Evolutionary conservation across 2,329 filamentous ascomycete genomes (phyloP).

Genomic region (Ascochyta pisi): DNA sequence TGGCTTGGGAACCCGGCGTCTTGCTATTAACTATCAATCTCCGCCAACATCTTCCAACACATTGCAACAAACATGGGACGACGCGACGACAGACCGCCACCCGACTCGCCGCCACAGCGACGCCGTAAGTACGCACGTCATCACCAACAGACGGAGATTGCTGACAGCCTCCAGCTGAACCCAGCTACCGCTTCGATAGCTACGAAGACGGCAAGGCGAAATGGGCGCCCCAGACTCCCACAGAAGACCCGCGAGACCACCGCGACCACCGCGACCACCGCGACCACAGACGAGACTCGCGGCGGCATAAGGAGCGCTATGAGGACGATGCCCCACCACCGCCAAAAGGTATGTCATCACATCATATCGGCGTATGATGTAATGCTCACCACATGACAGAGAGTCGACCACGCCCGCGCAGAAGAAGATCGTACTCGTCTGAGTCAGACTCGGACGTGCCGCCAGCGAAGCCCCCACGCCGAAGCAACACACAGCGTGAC

Average conservation of each 20-base stretch:
- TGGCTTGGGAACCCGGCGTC: slow-evolving; percentile 14
- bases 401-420: slow-evolving; percentile 25
- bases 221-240: slow-evolving; percentile 28
- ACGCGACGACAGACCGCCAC: slow-evolving; percentile 24
- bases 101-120: slow-evolving; percentile 25
- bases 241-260: slow-evolving; percentile 31
- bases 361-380: background rate
- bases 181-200: slow-evolving; percentile 36
- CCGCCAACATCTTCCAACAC: slow-evolving; percentile 4
- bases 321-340: slow-evolving; percentile 27
- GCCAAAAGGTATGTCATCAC: slow-evolving; percentile 11
- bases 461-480: slow-evolving; percentile 28
- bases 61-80: slow-evolving; percentile 29
- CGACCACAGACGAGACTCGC: slow-evolving; percentile 29
- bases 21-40: slow-evolving; percentile 12
- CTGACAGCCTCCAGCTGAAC: slow-evolving; percentile 21
- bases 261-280: slow-evolving; percentile 31
- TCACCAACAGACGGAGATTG: background rate
- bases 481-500: slow-evolving; percentile 27
- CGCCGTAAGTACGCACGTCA: slow-evolving; percentile 13
- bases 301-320: slow-evolving; percentile 24
- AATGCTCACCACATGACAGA: slow-evolving; percentile 10
- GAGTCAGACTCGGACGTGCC: slow-evolving; percentile 27
- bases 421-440: slow-evolving; percentile 25
- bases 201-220: slow-evolving; percentile 39